phyloP scores from a whole-genome alignment of 2,329 filamentous ascomycete genomes.

The Saccharata proteae region DNA sequence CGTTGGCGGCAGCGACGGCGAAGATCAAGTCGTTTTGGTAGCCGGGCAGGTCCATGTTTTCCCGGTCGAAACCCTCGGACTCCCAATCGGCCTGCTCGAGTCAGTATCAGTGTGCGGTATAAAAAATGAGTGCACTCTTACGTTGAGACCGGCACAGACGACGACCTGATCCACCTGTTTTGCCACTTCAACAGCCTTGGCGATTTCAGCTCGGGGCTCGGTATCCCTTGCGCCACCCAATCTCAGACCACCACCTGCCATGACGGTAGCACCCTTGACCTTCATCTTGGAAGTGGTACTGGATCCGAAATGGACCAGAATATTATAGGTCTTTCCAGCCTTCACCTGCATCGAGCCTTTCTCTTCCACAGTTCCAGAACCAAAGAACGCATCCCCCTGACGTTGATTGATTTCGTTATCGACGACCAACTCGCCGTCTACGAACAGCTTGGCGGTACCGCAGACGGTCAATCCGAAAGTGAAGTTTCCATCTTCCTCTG shows the following conservation, averaged over 20 bases:
- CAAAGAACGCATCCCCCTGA: constrained; percentile 52
- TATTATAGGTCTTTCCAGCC: constrained; percentile 41
- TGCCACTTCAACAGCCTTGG: constrained; percentile 11
- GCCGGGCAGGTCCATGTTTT: constrained; percentile 30
- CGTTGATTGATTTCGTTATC: constrained; percentile 36
- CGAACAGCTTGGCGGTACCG: constrained; percentile 20
- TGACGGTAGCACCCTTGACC: constrained; percentile 6
- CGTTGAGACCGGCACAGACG: constrained; percentile 54
- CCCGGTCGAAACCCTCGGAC: constrained; percentile 14
- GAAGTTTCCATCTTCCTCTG: constrained; percentile 9
- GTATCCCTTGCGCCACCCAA: constrained; percentile 50
- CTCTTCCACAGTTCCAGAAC: constrained; percentile 49
- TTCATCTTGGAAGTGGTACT: constrained; percentile 7
- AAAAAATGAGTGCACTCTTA: constrained; percentile 28
- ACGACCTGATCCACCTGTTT: constrained; percentile 50
- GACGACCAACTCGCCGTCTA: constrained; percentile 24
- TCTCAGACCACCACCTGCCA: constrained; percentile 42
- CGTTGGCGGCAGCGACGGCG: constrained; percentile 41
- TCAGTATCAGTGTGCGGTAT: background rate
- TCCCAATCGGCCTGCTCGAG: constrained; percentile 12
- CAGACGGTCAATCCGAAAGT: constrained; percentile 10
- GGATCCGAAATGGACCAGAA: constrained; percentile 10
- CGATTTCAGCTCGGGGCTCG: constrained; percentile 23
- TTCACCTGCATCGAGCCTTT: constrained; percentile 43
- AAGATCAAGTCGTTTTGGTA: constrained; percentile 46